Conservation (phyloP, 1,139 yeast genomes). For the Pichia sp. region DNA sequence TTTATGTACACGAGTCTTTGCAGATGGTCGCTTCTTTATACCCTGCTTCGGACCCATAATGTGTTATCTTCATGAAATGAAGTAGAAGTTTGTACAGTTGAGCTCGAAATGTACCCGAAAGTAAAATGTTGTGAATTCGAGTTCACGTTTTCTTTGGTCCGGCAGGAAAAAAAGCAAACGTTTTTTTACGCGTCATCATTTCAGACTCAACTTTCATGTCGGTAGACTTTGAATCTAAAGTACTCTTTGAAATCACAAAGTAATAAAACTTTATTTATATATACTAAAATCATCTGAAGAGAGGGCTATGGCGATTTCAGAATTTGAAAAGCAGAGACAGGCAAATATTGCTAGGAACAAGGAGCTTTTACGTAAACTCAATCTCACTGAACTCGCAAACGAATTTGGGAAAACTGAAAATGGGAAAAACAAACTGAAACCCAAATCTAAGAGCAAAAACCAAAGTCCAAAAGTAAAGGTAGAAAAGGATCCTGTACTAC, state of each 20-base stretch:
- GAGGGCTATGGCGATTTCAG: constrained; percentile 38
- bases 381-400: constrained; percentile 38
- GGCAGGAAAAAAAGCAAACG: background rate
- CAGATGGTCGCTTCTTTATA: constrained; percentile 23
- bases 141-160: background rate
- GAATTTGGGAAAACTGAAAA: constrained; percentile 31
- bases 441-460: constrained; percentile 18
- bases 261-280: too few species aligned
- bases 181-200: constrained; percentile 1
- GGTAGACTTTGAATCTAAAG: background rate
- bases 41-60: background rate
- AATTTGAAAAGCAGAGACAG: constrained; percentile 66
- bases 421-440: constrained; percentile 16
- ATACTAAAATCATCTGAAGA: background rate
- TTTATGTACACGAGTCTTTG: constrained; percentile 24
- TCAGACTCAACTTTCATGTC: background rate
- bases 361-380: constrained; percentile 45
- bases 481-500: constrained; percentile 34
- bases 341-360: constrained; percentile 56
- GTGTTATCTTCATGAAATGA: background rate
- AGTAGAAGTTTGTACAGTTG: background rate
- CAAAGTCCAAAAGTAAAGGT: constrained; percentile 24
- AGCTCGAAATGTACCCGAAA: background rate
- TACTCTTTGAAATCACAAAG: background rate
- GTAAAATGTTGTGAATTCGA: background rate